Evolutionary conservation across 2,329 filamentous ascomycete species (phyloP).

Genomic region (Paraphoma chrysanthemicola): DNA sequence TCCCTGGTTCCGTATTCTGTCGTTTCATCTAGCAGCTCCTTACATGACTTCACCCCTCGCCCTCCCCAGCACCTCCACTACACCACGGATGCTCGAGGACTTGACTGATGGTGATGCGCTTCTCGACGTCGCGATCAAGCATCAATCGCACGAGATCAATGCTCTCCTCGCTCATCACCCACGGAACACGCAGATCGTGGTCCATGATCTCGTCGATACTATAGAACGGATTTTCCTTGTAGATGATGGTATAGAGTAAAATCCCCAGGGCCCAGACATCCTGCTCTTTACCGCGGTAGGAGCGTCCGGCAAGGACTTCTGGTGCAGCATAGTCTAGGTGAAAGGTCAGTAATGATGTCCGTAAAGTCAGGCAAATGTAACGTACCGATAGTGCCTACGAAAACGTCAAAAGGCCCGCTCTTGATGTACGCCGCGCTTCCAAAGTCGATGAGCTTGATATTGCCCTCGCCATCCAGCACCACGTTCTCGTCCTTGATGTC

Average conservation of each 20-base stretch:
- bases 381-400: constrained; percentile 97
- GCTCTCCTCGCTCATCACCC: constrained; percentile 86
- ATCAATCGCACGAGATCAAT: constrained; percentile 91
- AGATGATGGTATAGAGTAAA: constrained; percentile 96
- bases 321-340: constrained; percentile 90
- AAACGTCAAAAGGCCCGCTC: constrained; percentile 97
- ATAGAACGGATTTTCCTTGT: constrained; percentile 99
- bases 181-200: constrained; percentile 89
- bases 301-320: constrained; percentile 91
- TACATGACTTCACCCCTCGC: not conserved
- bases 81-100: constrained; percentile 92
- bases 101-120: constrained; percentile 83
- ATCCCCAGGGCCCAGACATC: constrained; percentile 98
- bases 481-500: constrained; percentile 99
- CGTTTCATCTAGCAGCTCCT: not conserved
- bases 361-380: constrained; percentile 6
- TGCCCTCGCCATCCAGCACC: constrained; percentile 90
- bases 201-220: constrained; percentile 99
- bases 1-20: too few relatives aligned
- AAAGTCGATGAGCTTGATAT: constrained; percentile 97
- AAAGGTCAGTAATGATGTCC: not conserved
- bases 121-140: constrained; percentile 87
- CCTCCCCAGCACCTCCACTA: constrained; percentile 18
- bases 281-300: constrained; percentile 95
- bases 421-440: constrained; percentile 98